Evolutionary conservation across 768 basidiomycete genomes (phyloP).

Genomic region (Lactarius sanguifluus): DNA sequence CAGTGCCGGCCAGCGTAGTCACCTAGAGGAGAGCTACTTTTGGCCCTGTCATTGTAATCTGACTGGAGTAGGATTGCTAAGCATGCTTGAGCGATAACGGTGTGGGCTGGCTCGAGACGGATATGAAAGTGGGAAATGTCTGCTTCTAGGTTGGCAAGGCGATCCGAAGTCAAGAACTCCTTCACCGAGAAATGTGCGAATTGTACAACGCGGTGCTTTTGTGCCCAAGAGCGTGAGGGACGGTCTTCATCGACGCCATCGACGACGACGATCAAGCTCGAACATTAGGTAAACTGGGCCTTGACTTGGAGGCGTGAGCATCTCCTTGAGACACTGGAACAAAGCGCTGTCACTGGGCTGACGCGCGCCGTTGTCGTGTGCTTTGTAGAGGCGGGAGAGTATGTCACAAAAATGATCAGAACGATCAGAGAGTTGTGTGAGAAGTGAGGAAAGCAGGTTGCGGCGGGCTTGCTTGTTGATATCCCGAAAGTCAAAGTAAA

Average conservation of each 20-base stretch:
- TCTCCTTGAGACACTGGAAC: neutral
- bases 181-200: slow-evolving; percentile 1
- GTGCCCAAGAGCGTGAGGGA: too few relatives aligned
- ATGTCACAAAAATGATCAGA: too few relatives aligned
- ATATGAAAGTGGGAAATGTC: neutral
- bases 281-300: neutral
- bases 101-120: neutral
- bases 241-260: neutral
- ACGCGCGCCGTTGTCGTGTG: too few relatives aligned
- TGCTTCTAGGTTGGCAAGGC: neutral
- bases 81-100: neutral
- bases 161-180: slow-evolving; percentile 9
- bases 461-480: neutral
- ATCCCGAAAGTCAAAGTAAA: too few relatives aligned
- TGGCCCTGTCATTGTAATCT: too few relatives aligned
- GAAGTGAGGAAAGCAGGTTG: too few relatives aligned
- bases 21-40: neutral
- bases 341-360: too few relatives aligned
- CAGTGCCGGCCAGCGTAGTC: neutral
- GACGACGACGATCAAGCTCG: neutral
- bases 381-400: too few relatives aligned
- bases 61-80: neutral
- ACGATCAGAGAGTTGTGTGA: too few relatives aligned
- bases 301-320: too few relatives aligned
- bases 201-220: neutral